Conservation (phyloP, 139 green algal species). For the Nannochloris sp. region DNA sequence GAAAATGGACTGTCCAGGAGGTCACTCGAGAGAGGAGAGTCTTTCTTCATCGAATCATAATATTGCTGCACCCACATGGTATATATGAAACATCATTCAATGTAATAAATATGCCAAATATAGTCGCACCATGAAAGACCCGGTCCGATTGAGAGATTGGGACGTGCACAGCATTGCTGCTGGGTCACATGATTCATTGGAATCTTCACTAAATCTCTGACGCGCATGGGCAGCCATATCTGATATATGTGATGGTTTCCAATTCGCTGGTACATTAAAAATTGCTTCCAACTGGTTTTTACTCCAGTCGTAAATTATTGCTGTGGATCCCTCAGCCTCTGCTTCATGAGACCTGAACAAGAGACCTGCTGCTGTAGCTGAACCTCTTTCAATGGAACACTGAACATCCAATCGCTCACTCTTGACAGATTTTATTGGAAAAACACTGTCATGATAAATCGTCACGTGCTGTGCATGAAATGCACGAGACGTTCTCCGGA, state of each 20-base stretch:
- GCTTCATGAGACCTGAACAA: constrained; percentile 56
- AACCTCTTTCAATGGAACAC: constrained; percentile 7
- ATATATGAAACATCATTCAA: too few relatives aligned
- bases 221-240: not conserved
- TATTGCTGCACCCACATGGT: too few relatives aligned
- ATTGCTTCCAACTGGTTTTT: constrained; percentile 28
- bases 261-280: constrained; percentile 32
- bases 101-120: not conserved
- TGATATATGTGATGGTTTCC: not conserved
- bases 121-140: not conserved
- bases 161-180: not conserved
- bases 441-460: constrained; percentile 1
- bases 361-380: constrained; percentile 26
- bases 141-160: not conserved
- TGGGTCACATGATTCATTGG: not conserved
- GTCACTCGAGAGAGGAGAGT: too few relatives aligned
- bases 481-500: constrained; percentile 15
- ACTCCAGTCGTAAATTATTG: constrained; percentile 68
- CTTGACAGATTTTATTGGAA: not conserved
- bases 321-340: constrained; percentile 54
- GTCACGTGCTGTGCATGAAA: constrained; percentile 8
- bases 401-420: constrained; percentile 20
- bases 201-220: not conserved
- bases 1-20: too few relatives aligned
- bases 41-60: too few relatives aligned